A percentile compares a stretch with the other conserved stretches of the same genome.
Conservation (phyloP, 2,329 filamentous ascomycete genomes). For the Fusarium hainanense region DNA sequence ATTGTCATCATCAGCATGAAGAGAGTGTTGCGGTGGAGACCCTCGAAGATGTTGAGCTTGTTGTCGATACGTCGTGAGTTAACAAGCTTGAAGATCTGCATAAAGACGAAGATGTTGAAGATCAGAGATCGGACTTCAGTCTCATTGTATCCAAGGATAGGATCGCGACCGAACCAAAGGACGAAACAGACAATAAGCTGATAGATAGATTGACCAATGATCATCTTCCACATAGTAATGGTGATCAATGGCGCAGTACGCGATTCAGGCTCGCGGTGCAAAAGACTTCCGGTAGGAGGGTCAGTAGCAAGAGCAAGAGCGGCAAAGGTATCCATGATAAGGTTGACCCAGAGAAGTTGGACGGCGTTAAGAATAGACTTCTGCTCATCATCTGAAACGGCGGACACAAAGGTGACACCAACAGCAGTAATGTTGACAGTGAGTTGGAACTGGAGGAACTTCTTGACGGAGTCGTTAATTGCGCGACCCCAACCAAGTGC, state of each 20-base stretch:
- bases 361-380: constrained; percentile 73
- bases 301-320: constrained; percentile 73
- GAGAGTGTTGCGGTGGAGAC: constrained; percentile 52
- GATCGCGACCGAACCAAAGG: constrained; percentile 67
- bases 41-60: constrained; percentile 88
- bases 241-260: constrained; percentile 81
- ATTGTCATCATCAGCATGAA: constrained; percentile 48
- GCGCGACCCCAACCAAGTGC: constrained; percentile 74
- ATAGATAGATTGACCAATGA: constrained; percentile 69
- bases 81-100: constrained; percentile 77
- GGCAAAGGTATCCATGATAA: constrained; percentile 76
- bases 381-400: constrained; percentile 63
- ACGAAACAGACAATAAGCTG: constrained; percentile 68
- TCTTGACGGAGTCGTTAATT: constrained; percentile 75
- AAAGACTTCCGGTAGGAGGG: constrained; percentile 66
- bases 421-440: constrained; percentile 78
- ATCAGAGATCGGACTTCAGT: constrained; percentile 64
- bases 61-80: constrained; percentile 80
- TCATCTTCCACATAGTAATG: constrained; percentile 75
- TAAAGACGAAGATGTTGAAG: constrained; percentile 78
- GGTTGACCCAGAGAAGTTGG: constrained; percentile 75
- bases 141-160: constrained; percentile 60
- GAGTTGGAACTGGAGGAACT: constrained; percentile 76
- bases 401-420: constrained; percentile 71
- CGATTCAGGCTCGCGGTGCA: constrained; percentile 62